phyloP scores from a whole-genome alignment of 1,284 basidiomycete genomes.

The Papiliotrema fonsecae region DNA sequence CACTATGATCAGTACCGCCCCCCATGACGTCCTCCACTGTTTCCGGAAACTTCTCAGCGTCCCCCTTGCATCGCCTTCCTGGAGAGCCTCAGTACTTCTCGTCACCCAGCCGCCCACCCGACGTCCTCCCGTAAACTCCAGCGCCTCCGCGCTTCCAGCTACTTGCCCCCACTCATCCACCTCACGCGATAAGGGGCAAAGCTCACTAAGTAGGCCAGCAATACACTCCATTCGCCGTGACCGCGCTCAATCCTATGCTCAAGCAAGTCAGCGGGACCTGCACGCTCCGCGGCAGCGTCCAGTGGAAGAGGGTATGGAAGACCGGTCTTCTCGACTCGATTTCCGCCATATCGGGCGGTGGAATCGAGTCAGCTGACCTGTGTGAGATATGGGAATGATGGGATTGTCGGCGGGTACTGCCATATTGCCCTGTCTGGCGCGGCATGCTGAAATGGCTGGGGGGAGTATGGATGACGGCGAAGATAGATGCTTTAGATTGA shows the following conservation, averaged over 20 bases:
- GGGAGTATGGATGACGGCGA: too few species aligned
- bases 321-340: slow-evolving; percentile 26
- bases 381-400: not conserved
- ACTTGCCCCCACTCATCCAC: too few species aligned
- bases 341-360: slow-evolving; percentile 26
- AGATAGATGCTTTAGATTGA: too few species aligned
- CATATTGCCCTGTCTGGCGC: not conserved
- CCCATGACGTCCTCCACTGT: too few species aligned
- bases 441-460: slow-evolving; percentile 3
- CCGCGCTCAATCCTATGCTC: slow-evolving; percentile 32
- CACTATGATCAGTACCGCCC: slow-evolving; percentile 23
- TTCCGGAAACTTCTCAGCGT: too few species aligned
- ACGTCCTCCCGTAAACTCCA: too few species aligned
- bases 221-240: slow-evolving; percentile 49
- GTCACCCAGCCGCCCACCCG: too few species aligned
- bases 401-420: not conserved
- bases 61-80: too few species aligned
- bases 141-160: too few species aligned
- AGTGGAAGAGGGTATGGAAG: slow-evolving; percentile 18
- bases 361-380: not conserved
- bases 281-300: slow-evolving; percentile 22
- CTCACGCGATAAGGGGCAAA: too few species aligned
- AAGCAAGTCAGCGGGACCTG: slow-evolving; percentile 35
- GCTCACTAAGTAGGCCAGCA: slow-evolving; percentile 47
- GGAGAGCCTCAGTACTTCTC: too few species aligned